Evolutionary conservation across 1,284 basidiomycete genomes (phyloP).

Genomic region (Papiliotrema flavescens): DNA sequence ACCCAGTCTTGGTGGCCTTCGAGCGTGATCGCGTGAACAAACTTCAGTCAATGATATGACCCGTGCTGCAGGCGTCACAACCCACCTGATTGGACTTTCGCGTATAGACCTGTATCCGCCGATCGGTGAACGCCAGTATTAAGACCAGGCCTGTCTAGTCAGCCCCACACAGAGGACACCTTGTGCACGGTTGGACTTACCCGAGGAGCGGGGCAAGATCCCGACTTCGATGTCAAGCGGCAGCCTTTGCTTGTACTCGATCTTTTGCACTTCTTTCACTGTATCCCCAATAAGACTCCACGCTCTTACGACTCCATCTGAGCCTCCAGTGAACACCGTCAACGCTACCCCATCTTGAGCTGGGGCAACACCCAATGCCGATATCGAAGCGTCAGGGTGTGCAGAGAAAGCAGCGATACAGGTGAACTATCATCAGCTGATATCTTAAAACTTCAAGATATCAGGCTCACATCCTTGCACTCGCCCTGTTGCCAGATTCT

Average conservation of each 20-base stretch:
- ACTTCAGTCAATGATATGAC: slow-evolving; percentile 51
- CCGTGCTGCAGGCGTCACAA: slow-evolving; percentile 25
- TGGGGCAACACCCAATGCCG: slow-evolving; percentile 56
- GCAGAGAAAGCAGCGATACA: slow-evolving; percentile 54
- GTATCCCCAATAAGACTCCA: slow-evolving; percentile 54
- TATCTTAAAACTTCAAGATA: slow-evolving; percentile 8
- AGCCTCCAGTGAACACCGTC: slow-evolving; percentile 67
- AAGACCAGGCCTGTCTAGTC: slow-evolving; percentile 61
- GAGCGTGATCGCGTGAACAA: slow-evolving; percentile 53
- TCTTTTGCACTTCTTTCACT: slow-evolving; percentile 52
- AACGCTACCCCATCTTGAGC: slow-evolving; percentile 32
- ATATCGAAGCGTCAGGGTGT: slow-evolving; percentile 64
- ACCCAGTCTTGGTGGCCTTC: slow-evolving; percentile 95
- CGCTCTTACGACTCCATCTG: slow-evolving; percentile 69
- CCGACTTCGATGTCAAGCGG: slow-evolving; percentile 67
- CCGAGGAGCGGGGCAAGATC: slow-evolving; percentile 62
- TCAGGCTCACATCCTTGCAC: slow-evolving; percentile 9
- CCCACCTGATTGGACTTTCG: slow-evolving; percentile 58
- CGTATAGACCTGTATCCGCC: slow-evolving; percentile 70
- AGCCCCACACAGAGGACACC: too few relatives aligned
- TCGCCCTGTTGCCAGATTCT: slow-evolving; percentile 41
- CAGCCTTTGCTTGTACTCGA: slow-evolving; percentile 66
- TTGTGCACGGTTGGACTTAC: too few relatives aligned
- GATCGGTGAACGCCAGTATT: slow-evolving; percentile 72
- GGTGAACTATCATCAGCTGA: slow-evolving; percentile 55